Conservation (phyloP, 352 stramenopile species). For the Detonula confervacea region DNA sequence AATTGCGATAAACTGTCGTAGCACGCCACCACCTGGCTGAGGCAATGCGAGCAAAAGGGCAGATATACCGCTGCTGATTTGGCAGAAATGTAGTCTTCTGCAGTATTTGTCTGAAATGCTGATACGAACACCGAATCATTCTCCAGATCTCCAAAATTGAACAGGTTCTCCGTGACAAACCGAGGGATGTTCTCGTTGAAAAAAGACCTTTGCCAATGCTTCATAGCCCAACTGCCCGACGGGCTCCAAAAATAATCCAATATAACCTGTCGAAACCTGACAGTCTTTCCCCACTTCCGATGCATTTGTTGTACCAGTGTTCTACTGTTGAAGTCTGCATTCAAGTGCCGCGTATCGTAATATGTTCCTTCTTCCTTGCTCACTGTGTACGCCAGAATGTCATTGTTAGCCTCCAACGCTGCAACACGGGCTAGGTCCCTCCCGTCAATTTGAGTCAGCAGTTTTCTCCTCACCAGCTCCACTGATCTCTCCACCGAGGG, state of each 20-base stretch:
- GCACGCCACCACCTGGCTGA: conserved; percentile 62
- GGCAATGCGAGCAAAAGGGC: conserved; percentile 79
- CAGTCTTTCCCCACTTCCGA: conserved; percentile 45
- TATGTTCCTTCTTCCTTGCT: conserved; percentile 68
- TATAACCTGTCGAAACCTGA: conserved; percentile 56
- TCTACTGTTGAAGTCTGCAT: conserved; percentile 74
- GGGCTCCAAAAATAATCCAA: conserved; percentile 85
- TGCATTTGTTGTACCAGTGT: conserved; percentile 59
- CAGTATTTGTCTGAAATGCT: conserved; percentile 9
- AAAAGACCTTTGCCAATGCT: conserved; percentile 61
- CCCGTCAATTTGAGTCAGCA: conserved; percentile 80
- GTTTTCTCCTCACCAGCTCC: conserved; percentile 60
- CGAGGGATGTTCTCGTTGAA: conserved; percentile 59
- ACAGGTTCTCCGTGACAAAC: conserved; percentile 50
- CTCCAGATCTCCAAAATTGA: conserved; percentile 54
- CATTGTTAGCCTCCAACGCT: conserved; percentile 67
- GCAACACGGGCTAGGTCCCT: conserved; percentile 71
- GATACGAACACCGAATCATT: conserved; percentile 42
- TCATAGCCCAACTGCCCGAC: conserved; percentile 59
- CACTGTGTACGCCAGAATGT: conserved; percentile 73
- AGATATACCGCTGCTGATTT: conserved; percentile 71
- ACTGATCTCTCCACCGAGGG: conserved; percentile 64
- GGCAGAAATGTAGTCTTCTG: conserved; percentile 25
- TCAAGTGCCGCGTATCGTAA: conserved; percentile 71
- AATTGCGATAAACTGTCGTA: conserved; percentile 63